phyloP scores from a whole-genome alignment of 2,329 filamentous ascomycete genomes.

The Talaromyces pinophilus region DNA sequence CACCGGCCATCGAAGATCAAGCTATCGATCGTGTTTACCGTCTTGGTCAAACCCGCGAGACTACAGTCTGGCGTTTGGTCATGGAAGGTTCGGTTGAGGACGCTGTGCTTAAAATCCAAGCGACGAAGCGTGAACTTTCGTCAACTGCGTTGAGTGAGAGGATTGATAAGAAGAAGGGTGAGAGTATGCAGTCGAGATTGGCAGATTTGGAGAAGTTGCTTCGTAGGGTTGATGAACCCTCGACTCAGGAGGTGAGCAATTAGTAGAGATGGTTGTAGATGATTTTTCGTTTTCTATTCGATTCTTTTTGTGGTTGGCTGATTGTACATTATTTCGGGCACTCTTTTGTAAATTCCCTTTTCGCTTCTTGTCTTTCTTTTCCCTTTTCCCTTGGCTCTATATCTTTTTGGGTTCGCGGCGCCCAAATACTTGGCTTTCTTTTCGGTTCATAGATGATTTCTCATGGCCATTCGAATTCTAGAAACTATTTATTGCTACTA shows the following conservation, averaged over 20 bases:
- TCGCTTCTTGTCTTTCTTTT: neutral
- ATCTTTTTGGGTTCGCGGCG: neutral
- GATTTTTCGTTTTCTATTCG: neutral
- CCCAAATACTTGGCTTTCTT: neutral
- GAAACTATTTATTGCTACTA: neutral
- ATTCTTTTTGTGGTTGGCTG: neutral
- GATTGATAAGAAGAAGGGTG: constrained; percentile 56
- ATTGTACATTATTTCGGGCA: neutral
- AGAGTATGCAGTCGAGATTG: constrained; percentile 57
- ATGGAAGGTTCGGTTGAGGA: constrained; percentile 82
- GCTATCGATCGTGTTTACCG: constrained; percentile 86
- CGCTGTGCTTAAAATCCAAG: constrained; percentile 74
- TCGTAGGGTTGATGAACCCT: constrained; percentile 1
- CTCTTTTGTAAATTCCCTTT: neutral
- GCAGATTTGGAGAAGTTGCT: constrained; percentile 47
- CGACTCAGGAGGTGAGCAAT: neutral
- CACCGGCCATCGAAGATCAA: constrained; percentile 88
- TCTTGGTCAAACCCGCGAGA: constrained; percentile 76
- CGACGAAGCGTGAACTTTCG: constrained; percentile 76
- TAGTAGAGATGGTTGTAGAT: neutral
- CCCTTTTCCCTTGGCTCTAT: neutral
- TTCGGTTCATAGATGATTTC: neutral
- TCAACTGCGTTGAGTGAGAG: constrained; percentile 78
- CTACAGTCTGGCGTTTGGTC: constrained; percentile 77
- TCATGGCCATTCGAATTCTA: no score